These are phyloP conservation scores for Diplotaxis tenuifolia DNA, from an alignment of 345 rosid species.

Conservation along the genomic window DNA sequence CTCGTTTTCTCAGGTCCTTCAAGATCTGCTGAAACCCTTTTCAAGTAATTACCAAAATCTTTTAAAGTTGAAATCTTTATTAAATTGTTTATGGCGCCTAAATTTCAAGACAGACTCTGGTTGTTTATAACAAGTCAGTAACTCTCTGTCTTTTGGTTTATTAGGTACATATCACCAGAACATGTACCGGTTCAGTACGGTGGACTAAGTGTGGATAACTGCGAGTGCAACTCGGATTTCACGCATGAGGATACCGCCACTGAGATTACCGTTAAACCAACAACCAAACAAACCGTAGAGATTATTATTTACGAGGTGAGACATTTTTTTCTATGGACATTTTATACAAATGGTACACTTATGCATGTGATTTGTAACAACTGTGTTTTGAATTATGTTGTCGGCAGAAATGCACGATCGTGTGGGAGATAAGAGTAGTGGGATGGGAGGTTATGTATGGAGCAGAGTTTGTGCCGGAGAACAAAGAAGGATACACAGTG, in stretches of 20 bases:
- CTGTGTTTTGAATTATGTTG: background rate
- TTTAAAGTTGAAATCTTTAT: no score
- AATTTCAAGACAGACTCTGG: no score
- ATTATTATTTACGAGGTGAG: constrained; percentile 34
- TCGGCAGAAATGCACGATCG: constrained; percentile 32
- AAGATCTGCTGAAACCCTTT: constrained; percentile 38
- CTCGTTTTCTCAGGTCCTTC: constrained; percentile 44
- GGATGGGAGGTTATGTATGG: constrained; percentile 42
- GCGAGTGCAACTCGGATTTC: constrained; percentile 26
- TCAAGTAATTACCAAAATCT: constrained; percentile 32
- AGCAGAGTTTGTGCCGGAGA: constrained; percentile 39
- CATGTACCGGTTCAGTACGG: constrained; percentile 42
- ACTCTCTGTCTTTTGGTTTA: constrained; percentile 3
- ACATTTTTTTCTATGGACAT: background rate
- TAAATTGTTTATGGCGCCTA: no score
- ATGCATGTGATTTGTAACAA: background rate
- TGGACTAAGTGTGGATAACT: constrained; percentile 37
- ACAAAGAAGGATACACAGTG: constrained; percentile 37
- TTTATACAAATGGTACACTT: background rate
- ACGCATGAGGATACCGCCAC: constrained; percentile 33
- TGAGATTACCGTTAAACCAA: constrained; percentile 31
- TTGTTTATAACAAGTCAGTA: background rate
- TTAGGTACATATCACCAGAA: constrained; percentile 36
- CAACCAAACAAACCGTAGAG: constrained; percentile 41
- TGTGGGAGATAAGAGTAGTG: constrained; percentile 40